Conservation (phyloP, 129 eudicot genomes). For the Flaveria linearis region DNA sequence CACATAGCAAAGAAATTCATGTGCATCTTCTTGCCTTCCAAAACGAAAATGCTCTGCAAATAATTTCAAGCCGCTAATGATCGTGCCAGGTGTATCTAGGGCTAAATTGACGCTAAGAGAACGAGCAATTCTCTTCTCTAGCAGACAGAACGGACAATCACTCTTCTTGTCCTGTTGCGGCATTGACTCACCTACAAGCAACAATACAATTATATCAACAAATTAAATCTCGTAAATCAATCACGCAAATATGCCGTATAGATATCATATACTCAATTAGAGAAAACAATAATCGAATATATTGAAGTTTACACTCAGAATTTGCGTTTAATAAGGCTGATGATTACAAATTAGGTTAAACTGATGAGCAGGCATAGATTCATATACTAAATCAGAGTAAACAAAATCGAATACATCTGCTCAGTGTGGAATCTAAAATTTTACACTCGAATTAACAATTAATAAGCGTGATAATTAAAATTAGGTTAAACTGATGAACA, state of each 20-base stretch:
- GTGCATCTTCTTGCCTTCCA: conserved; percentile 99
- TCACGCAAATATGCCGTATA: background rate
- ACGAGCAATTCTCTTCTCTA: conserved; percentile 76
- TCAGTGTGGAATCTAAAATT: background rate
- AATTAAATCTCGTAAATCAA: background rate
- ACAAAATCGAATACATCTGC: background rate
- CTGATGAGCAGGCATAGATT: background rate
- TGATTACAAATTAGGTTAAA: background rate
- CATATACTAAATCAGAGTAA: background rate
- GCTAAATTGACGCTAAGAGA: conserved; percentile 58
- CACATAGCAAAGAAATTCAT: conserved; percentile 84
- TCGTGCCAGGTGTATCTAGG: conserved; percentile 68
- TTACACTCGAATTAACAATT: background rate
- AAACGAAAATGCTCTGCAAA: conserved; percentile 71
- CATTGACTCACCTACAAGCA: conserved; percentile 58
- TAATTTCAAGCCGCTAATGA: conserved; percentile 58
- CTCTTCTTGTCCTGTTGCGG: conserved; percentile 61
- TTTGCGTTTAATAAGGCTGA: background rate
- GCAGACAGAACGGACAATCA: conserved; percentile 87
- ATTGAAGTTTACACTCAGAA: background rate
- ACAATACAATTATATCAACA: background rate
- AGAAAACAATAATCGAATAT: background rate
- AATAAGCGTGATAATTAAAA: background rate
- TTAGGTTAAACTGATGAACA: conserved; percentile 24
- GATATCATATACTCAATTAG: conserved; percentile 1